Percentiles rank a stretch among this genome's conserved stretches.
These are phyloP conservation scores for Ustilago sp. DNA, from an alignment of 1,284 basidiomycete genomes.

Conservation along the genomic window DNA sequence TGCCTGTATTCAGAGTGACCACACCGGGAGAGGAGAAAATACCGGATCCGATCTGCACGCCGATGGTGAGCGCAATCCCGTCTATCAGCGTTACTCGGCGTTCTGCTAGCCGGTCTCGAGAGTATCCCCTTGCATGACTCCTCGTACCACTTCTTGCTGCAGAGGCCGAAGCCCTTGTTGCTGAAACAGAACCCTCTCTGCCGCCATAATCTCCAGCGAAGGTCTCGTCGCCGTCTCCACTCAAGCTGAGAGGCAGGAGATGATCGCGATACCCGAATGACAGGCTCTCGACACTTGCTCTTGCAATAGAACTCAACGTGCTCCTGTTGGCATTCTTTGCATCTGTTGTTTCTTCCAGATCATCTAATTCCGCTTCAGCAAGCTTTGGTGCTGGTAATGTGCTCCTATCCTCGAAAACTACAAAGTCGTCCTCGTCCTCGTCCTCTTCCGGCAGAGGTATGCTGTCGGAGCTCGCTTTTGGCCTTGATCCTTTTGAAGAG, in stretches of 20 bases:
- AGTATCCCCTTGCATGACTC: slow-evolving; percentile 25
- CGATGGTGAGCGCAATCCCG: slow-evolving; percentile 61
- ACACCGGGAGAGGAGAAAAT: slow-evolving; percentile 69
- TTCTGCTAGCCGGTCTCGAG: slow-evolving; percentile 19
- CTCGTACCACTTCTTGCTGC: slow-evolving; percentile 10
- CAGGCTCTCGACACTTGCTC: slow-evolving; percentile 54
- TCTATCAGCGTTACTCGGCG: slow-evolving; percentile 42
- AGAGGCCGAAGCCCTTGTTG: slow-evolving; percentile 5
- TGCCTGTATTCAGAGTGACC: slow-evolving; percentile 64
- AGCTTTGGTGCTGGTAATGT: slow-evolving; percentile 34
- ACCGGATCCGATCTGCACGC: slow-evolving; percentile 67
- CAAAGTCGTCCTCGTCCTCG: slow-evolving; percentile 58
- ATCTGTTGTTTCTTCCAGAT: slow-evolving; percentile 11
- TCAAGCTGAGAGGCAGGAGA: slow-evolving; percentile 56
- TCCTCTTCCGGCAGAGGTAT: slow-evolving; percentile 39
- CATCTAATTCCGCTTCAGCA: slow-evolving; percentile 21
- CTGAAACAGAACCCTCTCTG: slow-evolving; percentile 38
- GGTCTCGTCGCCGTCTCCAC: slow-evolving; percentile 51
- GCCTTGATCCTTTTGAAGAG: neutral
- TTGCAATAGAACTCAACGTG: slow-evolving; percentile 15
- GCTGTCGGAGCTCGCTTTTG: slow-evolving; percentile 38
- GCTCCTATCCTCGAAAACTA: slow-evolving; percentile 51
- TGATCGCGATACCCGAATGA: slow-evolving; percentile 61
- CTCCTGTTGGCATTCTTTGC: neutral
- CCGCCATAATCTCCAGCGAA: slow-evolving; percentile 54